Percentiles rank a stretch among this genome's conserved stretches.
phyloP scores from a whole-genome alignment of 768 basidiomycete genomes.

The Arthromyces matolae region DNA sequence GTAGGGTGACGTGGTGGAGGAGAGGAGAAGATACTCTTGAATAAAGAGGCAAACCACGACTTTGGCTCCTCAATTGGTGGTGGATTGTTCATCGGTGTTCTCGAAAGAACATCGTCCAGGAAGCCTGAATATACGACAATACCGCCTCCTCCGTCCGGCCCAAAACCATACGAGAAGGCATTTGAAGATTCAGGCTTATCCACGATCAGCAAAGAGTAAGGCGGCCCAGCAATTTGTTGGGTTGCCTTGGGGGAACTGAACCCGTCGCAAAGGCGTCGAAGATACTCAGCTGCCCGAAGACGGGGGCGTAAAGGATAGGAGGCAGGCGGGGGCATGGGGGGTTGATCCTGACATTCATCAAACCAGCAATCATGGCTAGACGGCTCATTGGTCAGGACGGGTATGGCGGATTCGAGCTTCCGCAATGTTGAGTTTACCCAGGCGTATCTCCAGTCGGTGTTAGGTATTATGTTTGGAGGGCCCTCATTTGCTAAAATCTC shows the following conservation, averaged over 20 bases:
- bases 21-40: conserved; percentile 41
- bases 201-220: conserved; percentile 87
- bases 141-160: conserved; percentile 86
- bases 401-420: conserved; percentile 71
- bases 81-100: conserved; percentile 28
- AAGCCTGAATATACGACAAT: conserved; percentile 95
- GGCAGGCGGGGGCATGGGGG: conserved; percentile 77
- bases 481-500: conserved; percentile 71
- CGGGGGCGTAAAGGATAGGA: conserved; percentile 80
- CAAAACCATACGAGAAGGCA: conserved; percentile 95
- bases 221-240: conserved; percentile 71
- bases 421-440: conserved; percentile 86
- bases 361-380: conserved; percentile 56
- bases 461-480: conserved; percentile 58
- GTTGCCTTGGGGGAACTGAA: conserved; percentile 42
- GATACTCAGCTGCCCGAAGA: conserved; percentile 68
- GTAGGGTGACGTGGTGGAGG: conserved; percentile 37
- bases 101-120: conserved; percentile 77
- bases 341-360: conserved; percentile 41
- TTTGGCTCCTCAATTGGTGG: conserved; percentile 19
- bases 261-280: conserved; percentile 55
- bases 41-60: conserved; percentile 46
- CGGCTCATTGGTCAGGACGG: conserved; percentile 57
- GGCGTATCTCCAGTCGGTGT: conserved; percentile 81
- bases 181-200: conserved; percentile 82